A percentile compares a stretch with the other conserved stretches of the same genome.
Evolutionary conservation across 805 yeast genomes (phyloP).

Genomic region (Ogataea nakhonphanomensis): DNA sequence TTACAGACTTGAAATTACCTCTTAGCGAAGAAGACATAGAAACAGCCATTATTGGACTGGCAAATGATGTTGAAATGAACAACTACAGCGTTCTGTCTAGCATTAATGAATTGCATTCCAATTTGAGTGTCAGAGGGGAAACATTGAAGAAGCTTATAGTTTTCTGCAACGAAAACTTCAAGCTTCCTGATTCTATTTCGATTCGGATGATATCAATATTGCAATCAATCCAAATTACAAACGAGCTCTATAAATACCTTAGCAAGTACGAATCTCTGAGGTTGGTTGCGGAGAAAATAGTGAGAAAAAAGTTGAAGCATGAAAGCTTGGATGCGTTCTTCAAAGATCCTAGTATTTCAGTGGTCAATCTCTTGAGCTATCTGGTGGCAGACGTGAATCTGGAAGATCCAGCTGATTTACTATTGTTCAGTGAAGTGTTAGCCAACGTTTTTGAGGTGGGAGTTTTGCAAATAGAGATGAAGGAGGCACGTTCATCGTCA

Average conservation of each 20-base stretch:
- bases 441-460: slow-evolving; percentile 14
- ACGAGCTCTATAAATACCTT: slow-evolving; percentile 13
- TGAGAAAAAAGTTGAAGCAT: background rate
- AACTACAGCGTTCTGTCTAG: slow-evolving; percentile 52
- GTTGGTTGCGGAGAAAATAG: background rate
- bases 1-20: slow-evolving; percentile 38
- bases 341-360: background rate
- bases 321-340: slow-evolving; percentile 11
- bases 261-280: slow-evolving; percentile 1
- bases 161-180: slow-evolving; percentile 23
- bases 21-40: slow-evolving; percentile 42
- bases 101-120: slow-evolving; percentile 47
- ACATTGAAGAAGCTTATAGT: slow-evolving; percentile 18
- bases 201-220: slow-evolving; percentile 14
- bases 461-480: slow-evolving; percentile 18
- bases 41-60: slow-evolving; percentile 47
- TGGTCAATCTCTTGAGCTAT: slow-evolving; percentile 8
- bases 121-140: slow-evolving; percentile 46
- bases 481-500: slow-evolving; percentile 11
- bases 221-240: slow-evolving; percentile 18
- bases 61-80: slow-evolving; percentile 55
- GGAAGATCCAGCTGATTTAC: slow-evolving; percentile 12
- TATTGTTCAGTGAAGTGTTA: slow-evolving; percentile 12
- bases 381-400: slow-evolving; percentile 2
- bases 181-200: slow-evolving; percentile 10